phyloP scores from a whole-genome alignment of 1,139 yeast genomes.

The Pichiaceae sp. region DNA sequence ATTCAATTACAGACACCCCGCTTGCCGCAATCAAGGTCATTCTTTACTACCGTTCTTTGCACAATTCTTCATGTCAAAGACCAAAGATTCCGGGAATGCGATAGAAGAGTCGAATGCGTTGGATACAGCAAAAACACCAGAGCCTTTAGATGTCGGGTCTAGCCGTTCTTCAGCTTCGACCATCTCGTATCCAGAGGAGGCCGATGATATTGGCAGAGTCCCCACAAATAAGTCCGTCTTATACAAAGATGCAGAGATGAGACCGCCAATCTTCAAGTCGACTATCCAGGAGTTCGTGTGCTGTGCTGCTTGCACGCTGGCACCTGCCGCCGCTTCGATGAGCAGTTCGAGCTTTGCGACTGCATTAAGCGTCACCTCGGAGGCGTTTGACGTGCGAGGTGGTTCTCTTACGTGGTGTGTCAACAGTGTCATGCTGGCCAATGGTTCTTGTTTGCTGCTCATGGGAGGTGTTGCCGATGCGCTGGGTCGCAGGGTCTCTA shows the following conservation, averaged over 20 bases:
- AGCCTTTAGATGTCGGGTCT: too few species aligned
- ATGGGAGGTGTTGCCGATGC: slow-evolving; percentile 38
- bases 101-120: too few species aligned
- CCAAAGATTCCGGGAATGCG: too few species aligned
- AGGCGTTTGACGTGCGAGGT: slow-evolving; percentile 27
- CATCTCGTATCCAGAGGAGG: neutral
- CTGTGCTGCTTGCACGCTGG: slow-evolving; percentile 27
- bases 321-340: slow-evolving; percentile 31
- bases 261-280: slow-evolving; percentile 24
- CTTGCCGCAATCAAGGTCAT: too few species aligned
- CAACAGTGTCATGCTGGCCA: slow-evolving; percentile 30
- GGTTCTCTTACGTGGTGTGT: slow-evolving; percentile 35
- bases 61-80: too few species aligned
- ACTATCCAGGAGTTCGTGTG: slow-evolving; percentile 23
- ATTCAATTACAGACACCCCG: too few species aligned
- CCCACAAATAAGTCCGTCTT: slow-evolving; percentile 7
- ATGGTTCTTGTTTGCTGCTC: slow-evolving; percentile 32
- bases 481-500: slow-evolving; percentile 31
- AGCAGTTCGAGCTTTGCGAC: slow-evolving; percentile 29
- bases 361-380: slow-evolving; percentile 26
- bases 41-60: too few species aligned
- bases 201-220: slow-evolving; percentile 6
- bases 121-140: too few species aligned
- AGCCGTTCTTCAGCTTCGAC: too few species aligned
- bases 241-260: slow-evolving; percentile 20